These are phyloP conservation scores for Fusarium dlaminii DNA, from an alignment of 2,329 filamentous ascomycete genomes.

Conservation along the genomic window DNA sequence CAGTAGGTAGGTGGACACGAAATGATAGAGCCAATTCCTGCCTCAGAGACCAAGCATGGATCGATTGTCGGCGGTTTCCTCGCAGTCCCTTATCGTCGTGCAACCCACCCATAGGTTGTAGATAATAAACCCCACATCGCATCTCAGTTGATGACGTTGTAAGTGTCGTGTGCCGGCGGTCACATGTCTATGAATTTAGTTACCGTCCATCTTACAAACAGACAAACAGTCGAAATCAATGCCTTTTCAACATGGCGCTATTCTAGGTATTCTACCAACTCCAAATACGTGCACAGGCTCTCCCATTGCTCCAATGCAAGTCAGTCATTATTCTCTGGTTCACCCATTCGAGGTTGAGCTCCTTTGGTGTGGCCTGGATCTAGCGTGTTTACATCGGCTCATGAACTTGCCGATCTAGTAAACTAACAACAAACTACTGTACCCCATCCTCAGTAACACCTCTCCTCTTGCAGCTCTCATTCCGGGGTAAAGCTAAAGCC, in stretches of 20 bases:
- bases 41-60: not conserved
- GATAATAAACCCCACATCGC: slow-evolving; percentile 22
- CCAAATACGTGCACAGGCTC: not conserved
- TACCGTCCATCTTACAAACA: not conserved
- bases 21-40: not conserved
- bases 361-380: not conserved
- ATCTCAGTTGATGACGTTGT: slow-evolving; percentile 32
- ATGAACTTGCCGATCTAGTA: not conserved
- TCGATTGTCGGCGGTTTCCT: slow-evolving; percentile 14
- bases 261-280: not conserved
- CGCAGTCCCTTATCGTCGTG: slow-evolving; percentile 17
- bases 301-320: not conserved
- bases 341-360: not conserved
- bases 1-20: not conserved
- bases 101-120: not conserved
- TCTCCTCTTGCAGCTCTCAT: not conserved
- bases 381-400: not conserved
- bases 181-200: not conserved
- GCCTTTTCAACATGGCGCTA: not conserved
- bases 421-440: not conserved
- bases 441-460: not conserved
- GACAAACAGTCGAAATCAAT: not conserved
- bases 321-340: not conserved
- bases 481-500: slow-evolving; percentile 3
- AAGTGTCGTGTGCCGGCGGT: not conserved